These are phyloP conservation scores for Platanthera guangdongensis DNA, from an alignment of 106 monocot genomes.

Conservation along the genomic window DNA sequence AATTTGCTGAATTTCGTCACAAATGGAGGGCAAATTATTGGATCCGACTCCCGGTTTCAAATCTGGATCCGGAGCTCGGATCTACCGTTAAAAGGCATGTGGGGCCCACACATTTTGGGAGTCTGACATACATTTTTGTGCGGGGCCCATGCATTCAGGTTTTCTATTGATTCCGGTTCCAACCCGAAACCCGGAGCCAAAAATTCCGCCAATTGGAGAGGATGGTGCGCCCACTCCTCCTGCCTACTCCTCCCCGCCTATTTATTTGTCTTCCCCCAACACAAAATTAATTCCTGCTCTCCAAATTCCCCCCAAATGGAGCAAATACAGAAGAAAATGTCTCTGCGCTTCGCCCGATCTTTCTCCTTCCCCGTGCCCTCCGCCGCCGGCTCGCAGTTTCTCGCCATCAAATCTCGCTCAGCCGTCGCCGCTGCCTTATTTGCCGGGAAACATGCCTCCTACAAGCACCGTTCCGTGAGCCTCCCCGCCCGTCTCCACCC, in stretches of 20 bases:
- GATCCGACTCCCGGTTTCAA: too few species aligned
- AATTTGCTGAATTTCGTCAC: too few species aligned
- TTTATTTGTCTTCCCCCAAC: not conserved
- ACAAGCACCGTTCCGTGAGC: slow-evolving; percentile 34
- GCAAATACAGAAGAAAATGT: slow-evolving; percentile 3
- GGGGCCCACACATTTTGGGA: too few species aligned
- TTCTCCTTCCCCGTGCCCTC: slow-evolving; percentile 15
- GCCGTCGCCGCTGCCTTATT: not conserved
- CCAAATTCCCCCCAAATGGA: not conserved
- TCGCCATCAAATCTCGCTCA: not conserved
- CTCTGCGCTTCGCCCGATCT: slow-evolving; percentile 7
- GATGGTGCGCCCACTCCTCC: not conserved
- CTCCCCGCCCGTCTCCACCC: slow-evolving; percentile 73
- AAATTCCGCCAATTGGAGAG: too few species aligned
- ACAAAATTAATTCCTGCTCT: not conserved
- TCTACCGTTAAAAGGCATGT: too few species aligned
- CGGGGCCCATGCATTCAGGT: too few species aligned
- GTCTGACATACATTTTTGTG: too few species aligned
- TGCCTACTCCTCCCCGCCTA: too few species aligned
- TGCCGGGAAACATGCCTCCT: not conserved
- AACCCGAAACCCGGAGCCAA: too few species aligned
- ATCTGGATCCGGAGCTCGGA: too few species aligned
- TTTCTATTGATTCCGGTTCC: too few species aligned
- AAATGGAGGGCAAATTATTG: too few species aligned
- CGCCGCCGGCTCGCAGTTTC: not conserved